A percentile compares a stretch with the other conserved stretches of the same genome.
These are phyloP conservation scores for Clitoria ternatea DNA, from an alignment of 306 rosid genomes.

Conservation along the genomic window DNA sequence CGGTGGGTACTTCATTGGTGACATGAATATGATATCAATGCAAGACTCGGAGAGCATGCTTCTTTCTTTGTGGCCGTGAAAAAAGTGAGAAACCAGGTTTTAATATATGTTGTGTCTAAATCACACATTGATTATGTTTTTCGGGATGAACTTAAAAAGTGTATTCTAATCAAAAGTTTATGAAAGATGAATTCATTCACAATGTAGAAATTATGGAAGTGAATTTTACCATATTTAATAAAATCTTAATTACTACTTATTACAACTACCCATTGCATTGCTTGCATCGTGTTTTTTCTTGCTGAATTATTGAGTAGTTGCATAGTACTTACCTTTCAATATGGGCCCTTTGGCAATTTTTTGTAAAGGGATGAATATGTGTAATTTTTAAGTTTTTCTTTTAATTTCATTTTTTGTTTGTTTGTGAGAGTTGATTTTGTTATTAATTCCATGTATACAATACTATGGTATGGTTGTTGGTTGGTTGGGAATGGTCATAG, in stretches of 20 bases:
- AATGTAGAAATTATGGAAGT: too few species aligned
- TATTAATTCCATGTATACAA: background rate
- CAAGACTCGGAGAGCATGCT: conserved; percentile 36
- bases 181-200: too few species aligned
- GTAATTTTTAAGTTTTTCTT: conserved; percentile 1
- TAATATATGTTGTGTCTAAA: too few species aligned
- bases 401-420: background rate
- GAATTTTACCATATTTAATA: too few species aligned
- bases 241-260: too few species aligned
- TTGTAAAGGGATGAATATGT: conserved; percentile 20
- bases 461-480: background rate
- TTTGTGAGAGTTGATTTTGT: too few species aligned
- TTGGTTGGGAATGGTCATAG: background rate
- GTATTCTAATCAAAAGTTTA: too few species aligned
- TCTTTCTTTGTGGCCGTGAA: conserved; percentile 32
- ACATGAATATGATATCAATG: conserved; percentile 30
- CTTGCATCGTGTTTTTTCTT: background rate
- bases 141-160: too few species aligned
- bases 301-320: too few species aligned
- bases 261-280: background rate
- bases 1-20: conserved; percentile 24
- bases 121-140: too few species aligned
- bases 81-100: too few species aligned
- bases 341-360: conserved; percentile 23
- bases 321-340: background rate